Percentiles rank a stretch among this genome's conserved stretches.
Evolutionary conservation across 768 basidiomycete genomes (phyloP).

Genomic region (Suillus americanus): DNA sequence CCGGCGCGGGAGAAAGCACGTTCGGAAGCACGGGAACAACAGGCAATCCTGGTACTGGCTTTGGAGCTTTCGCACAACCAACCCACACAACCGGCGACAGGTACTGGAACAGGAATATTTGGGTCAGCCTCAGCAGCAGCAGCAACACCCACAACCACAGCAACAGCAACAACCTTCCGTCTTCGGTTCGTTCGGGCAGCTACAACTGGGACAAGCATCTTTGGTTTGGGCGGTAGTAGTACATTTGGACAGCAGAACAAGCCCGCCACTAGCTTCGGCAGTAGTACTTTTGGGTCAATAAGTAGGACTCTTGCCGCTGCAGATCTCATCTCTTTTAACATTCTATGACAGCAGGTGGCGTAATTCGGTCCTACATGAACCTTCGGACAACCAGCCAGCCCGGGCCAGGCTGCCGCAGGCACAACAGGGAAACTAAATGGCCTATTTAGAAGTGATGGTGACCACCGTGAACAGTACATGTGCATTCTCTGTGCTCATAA

Average conservation of each 20-base stretch:
- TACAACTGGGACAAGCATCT: slow-evolving; percentile 29
- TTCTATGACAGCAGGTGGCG: slow-evolving; percentile 15
- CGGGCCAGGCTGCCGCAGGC: slow-evolving; percentile 20
- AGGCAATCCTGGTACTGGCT: slow-evolving; percentile 28
- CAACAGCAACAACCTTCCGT: slow-evolving; percentile 36
- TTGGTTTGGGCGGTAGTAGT: slow-evolving; percentile 31
- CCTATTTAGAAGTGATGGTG: too few species aligned
- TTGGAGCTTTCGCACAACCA: slow-evolving; percentile 37
- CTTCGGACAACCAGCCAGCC: slow-evolving; percentile 30
- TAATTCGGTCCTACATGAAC: slow-evolving; percentile 17
- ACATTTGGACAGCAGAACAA: slow-evolving; percentile 31
- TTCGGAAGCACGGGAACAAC: slow-evolving; percentile 24
- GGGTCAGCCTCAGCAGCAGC: slow-evolving; percentile 31
- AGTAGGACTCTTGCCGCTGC: slow-evolving; percentile 13
- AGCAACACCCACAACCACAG: too few species aligned
- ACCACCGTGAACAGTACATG: too few species aligned
- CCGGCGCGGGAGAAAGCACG: slow-evolving; percentile 10
- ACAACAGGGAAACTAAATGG: slow-evolving; percentile 7
- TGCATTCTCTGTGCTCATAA: too few species aligned
- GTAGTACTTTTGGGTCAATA: slow-evolving; percentile 24
- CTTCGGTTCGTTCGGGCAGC: slow-evolving; percentile 57
- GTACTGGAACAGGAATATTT: slow-evolving; percentile 42
- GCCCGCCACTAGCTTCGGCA: slow-evolving; percentile 29
- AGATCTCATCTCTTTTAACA: slow-evolving; percentile 7
- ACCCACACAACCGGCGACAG: slow-evolving; percentile 39